Conservation (phyloP, 306 rosid genomes). For the Spatholobus suberectus region DNA sequence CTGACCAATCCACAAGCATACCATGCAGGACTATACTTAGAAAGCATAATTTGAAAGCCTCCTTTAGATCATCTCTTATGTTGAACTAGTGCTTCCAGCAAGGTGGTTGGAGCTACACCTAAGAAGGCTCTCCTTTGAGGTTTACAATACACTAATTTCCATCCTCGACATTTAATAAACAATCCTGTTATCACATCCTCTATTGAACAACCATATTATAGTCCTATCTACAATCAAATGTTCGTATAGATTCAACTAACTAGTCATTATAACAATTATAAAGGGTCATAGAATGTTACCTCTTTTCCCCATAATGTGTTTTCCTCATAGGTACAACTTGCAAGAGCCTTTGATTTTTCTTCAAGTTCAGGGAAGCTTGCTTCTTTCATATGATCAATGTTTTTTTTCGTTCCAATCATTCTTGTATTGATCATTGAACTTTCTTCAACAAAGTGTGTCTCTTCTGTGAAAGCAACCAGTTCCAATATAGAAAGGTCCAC, state of each 20-base stretch:
- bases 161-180: slow-evolving; percentile 66
- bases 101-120: slow-evolving; percentile 68
- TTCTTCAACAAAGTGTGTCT: slow-evolving; percentile 67
- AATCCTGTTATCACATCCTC: slow-evolving; percentile 90
- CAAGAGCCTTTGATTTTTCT: slow-evolving; percentile 63
- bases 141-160: slow-evolving; percentile 75
- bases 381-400: slow-evolving; percentile 28
- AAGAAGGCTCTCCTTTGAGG: slow-evolving; percentile 76
- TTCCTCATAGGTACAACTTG: slow-evolving; percentile 69
- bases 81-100: slow-evolving; percentile 65
- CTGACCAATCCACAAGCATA: slow-evolving; percentile 54
- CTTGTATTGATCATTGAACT: slow-evolving; percentile 47
- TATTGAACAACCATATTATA: slow-evolving; percentile 71
- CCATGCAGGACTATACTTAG: slow-evolving; percentile 62
- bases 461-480: slow-evolving; percentile 86
- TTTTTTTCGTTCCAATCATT: slow-evolving; percentile 45
- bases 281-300: too few relatives aligned
- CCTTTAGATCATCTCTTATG: slow-evolving; percentile 96
- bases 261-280: too few relatives aligned
- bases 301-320: slow-evolving; percentile 86
- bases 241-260: not conserved
- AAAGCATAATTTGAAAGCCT: slow-evolving; percentile 61
- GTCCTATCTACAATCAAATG: slow-evolving; percentile 64
- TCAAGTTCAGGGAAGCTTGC: slow-evolving; percentile 47
- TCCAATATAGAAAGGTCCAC: slow-evolving; percentile 76